Evolutionary conservation across 129 eudicot species (phyloP).

Genomic region (Oenanthe sinensis): DNA sequence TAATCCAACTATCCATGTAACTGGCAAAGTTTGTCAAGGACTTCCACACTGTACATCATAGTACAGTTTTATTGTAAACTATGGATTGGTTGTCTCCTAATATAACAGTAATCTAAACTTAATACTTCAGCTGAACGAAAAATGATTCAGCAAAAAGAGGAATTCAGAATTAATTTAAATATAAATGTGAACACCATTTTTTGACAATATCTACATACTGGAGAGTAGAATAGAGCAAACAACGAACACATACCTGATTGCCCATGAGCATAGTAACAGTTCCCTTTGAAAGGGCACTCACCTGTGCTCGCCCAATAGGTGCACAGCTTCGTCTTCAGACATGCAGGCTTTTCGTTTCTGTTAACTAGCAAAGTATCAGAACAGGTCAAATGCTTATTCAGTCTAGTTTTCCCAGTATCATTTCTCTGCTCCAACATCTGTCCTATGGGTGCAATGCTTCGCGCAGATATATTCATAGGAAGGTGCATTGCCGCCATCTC

Average conservation of each 20-base stretch:
- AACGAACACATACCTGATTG: not conserved
- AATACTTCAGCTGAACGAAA: too few species aligned
- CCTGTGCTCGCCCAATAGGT: not conserved
- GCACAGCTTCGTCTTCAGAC: not conserved
- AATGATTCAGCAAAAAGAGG: too few species aligned
- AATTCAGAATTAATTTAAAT: too few species aligned
- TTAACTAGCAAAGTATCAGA: slow-evolving; percentile 18
- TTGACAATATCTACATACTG: too few species aligned
- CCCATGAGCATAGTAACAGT: not conserved
- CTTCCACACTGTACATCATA: too few species aligned
- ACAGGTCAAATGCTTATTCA: slow-evolving; percentile 10
- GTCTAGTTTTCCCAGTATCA: slow-evolving; percentile 12
- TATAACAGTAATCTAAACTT: too few species aligned
- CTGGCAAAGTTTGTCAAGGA: too few species aligned
- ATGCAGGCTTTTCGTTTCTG: slow-evolving; percentile 22
- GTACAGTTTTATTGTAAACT: too few species aligned
- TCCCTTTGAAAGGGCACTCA: not conserved
- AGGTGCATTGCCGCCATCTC: slow-evolving; percentile 10
- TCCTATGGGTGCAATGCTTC: slow-evolving; percentile 41
- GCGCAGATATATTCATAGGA: slow-evolving; percentile 38
- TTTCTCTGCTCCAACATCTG: slow-evolving; percentile 18
- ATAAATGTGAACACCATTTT: too few species aligned
- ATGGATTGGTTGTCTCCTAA: too few species aligned
- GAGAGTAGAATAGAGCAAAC: too few species aligned
- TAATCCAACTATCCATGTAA: too few species aligned